phyloP scores from a whole-genome alignment of 2,329 filamentous ascomycete genomes.

The Cordyceps fumosorosea region DNA sequence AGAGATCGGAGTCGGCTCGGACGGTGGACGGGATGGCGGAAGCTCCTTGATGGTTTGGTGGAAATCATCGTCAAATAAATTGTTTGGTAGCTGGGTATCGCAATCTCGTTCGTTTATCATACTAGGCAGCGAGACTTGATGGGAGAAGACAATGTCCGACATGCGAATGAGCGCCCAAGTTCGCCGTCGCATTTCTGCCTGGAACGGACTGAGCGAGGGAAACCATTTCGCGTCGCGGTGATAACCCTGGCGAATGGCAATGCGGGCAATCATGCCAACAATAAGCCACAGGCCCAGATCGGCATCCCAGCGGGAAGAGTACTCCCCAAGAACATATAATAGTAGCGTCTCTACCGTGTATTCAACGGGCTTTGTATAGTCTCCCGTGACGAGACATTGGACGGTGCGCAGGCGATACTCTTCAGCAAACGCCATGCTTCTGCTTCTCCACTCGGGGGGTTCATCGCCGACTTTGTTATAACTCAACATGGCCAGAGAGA shows the following conservation, averaged over 20 bases:
- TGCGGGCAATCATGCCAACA: constrained; percentile 46
- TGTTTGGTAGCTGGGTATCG: constrained; percentile 68
- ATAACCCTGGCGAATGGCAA: constrained; percentile 65
- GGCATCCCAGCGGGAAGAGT: constrained; percentile 65
- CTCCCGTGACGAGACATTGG: constrained; percentile 68
- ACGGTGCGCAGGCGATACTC: constrained; percentile 67
- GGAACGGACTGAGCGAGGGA: constrained; percentile 62
- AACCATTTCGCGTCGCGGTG: constrained; percentile 74
- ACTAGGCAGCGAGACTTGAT: constrained; percentile 58
- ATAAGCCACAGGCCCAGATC: constrained; percentile 61
- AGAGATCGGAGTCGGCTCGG: constrained; percentile 67
- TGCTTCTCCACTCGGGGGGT: constrained; percentile 69
- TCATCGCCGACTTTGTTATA: constrained; percentile 76
- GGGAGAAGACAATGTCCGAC: constrained; percentile 70
- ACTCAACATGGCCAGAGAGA: constrained; percentile 71
- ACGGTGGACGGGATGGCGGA: constrained; percentile 59
- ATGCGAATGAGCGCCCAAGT: constrained; percentile 67
- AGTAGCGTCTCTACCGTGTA: constrained; percentile 75
- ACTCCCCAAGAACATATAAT: constrained; percentile 70
- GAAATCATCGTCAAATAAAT: constrained; percentile 77
- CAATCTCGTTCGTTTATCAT: constrained; percentile 71
- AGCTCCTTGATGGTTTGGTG: constrained; percentile 60
- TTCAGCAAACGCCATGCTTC: constrained; percentile 50
- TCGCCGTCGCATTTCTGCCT: constrained; percentile 67
- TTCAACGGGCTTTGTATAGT: constrained; percentile 68